Base-by-base conservation (phyloP, 306 rosid species). In the Mucuna pruriens region DNA sequence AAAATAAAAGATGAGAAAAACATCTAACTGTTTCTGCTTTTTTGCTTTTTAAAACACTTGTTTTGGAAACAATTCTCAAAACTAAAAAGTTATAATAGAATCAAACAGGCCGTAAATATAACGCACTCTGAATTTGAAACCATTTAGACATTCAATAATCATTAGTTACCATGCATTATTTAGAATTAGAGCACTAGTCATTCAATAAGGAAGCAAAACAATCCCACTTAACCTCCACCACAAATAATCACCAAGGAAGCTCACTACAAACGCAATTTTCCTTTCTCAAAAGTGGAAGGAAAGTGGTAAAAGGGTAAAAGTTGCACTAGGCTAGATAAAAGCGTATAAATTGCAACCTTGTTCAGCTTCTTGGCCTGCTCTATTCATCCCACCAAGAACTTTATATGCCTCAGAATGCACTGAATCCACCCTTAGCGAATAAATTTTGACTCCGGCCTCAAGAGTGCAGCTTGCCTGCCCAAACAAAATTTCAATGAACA, bases 331-430 rank as follows among this genome's bases (percentile, higher is more conserved):
- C 16, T 36, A 34, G 55, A 72, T 20, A 48, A 29, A 71, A 79
- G 45, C 76, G 71, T 38, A 70, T 9, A 39, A 42, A 83, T 55
- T 80, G 64, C 51, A 78, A 95, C 97, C 98, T 87, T 89, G 92
- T 54, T 91, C 94, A 55, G 88, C 83, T 75, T 91, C 99, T 86
- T 89, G 98, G 22, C 97, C 98, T 25, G 93, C 98, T 86, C 99
- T 90, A 65, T 95, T 95, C 98, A 93, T 93, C 80, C 99, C 97
- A 34, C 98, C 93, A 84, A 93, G 99, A 73, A 95, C 99, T 86
- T 95, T 93, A 80, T 95, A 95, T 7, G 99, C 97, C 85, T 93
- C 98, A 15, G 98, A 93, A 75, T 95, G 99, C 78, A 90, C 98
- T 0, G 99, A 92, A 85, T 95, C 99, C 79, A 95, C 99, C 82